These are phyloP conservation scores for Magnolia officinalis DNA, from an alignment of 164 flowering plant genomes.

Conservation along the genomic window DNA sequence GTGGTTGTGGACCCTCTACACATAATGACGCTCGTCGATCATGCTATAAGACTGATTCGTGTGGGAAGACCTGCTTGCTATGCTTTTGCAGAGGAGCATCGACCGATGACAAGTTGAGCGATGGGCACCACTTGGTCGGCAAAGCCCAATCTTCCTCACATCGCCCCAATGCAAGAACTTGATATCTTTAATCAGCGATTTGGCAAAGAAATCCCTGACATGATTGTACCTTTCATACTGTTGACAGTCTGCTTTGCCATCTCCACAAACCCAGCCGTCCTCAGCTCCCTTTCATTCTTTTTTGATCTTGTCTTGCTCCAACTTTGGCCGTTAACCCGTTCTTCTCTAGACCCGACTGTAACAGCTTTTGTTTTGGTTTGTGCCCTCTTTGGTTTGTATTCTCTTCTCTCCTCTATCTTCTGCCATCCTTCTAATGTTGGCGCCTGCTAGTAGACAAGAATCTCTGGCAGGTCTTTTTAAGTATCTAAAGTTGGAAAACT, in stretches of 20 bases:
- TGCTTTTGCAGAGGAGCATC: conserved; percentile 39
- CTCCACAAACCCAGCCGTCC: conserved; percentile 14
- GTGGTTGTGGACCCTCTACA: conserved; percentile 38
- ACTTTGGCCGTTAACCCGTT: conserved; percentile 1
- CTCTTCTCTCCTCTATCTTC: background rate
- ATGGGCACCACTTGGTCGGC: conserved; percentile 36
- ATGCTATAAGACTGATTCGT: conserved; percentile 26
- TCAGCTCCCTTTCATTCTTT: conserved; percentile 22
- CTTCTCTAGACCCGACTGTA: conserved; percentile 2
- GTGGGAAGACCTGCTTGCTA: conserved; percentile 39
- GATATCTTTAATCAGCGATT: conserved; percentile 14
- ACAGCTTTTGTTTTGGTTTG: background rate
- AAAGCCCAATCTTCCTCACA: conserved; percentile 13
- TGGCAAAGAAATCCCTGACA: conserved; percentile 26
- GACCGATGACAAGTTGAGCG: conserved; percentile 22
- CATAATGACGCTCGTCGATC: conserved; percentile 42
- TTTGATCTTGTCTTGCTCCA: background rate
- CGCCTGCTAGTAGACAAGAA: conserved; percentile 34
- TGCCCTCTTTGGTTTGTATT: background rate
- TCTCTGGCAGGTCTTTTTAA: conserved; percentile 34
- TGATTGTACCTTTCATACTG: conserved; percentile 14
- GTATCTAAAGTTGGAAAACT: conserved; percentile 32
- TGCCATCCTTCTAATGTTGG: conserved; percentile 17
- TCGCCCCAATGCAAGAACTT: conserved; percentile 14
- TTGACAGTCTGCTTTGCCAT: conserved; percentile 24